A percentile compares a stretch with the other conserved stretches of the same genome.
phyloP scores from a whole-genome alignment of 2,329 filamentous ascomycete species.

The Alternaria alternata region DNA sequence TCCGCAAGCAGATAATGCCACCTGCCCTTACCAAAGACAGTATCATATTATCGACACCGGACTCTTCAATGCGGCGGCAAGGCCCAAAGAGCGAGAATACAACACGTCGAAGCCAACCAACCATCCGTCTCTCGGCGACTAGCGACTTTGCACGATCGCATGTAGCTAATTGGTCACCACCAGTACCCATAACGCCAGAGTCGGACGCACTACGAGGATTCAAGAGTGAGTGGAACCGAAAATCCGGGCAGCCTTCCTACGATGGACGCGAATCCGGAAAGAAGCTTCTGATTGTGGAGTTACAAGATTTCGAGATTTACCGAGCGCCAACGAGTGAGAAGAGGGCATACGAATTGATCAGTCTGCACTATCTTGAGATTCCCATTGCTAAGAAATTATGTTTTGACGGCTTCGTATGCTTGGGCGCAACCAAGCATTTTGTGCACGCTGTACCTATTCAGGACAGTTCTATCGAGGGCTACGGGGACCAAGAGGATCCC shows the following conservation, averaged over 20 bases:
- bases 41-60: not conserved
- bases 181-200: slow-evolving; percentile 16
- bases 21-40: not conserved
- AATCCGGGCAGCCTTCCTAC: too few species aligned
- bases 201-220: slow-evolving; percentile 9
- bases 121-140: not conserved
- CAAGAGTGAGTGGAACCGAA: slow-evolving; percentile 21
- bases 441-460: slow-evolving; percentile 66
- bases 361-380: slow-evolving; percentile 23
- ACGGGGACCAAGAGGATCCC: slow-evolving; percentile 61
- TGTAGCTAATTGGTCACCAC: slow-evolving; percentile 19
- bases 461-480: slow-evolving; percentile 71
- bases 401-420: slow-evolving; percentile 54
- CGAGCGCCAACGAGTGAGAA: not conserved
- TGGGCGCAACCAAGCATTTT: slow-evolving; percentile 56
- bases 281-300: slow-evolving; percentile 21
- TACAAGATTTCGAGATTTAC: slow-evolving; percentile 40
- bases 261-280: too few species aligned
- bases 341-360: slow-evolving; percentile 17
- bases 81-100: not conserved
- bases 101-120: not conserved
- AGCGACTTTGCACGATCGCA: slow-evolving; percentile 23
- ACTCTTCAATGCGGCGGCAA: not conserved
- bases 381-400: slow-evolving; percentile 21
- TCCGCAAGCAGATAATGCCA: not conserved